phyloP scores from a whole-genome alignment of 2,329 filamentous ascomycete species.

The Claviceps pazoutovae region DNA sequence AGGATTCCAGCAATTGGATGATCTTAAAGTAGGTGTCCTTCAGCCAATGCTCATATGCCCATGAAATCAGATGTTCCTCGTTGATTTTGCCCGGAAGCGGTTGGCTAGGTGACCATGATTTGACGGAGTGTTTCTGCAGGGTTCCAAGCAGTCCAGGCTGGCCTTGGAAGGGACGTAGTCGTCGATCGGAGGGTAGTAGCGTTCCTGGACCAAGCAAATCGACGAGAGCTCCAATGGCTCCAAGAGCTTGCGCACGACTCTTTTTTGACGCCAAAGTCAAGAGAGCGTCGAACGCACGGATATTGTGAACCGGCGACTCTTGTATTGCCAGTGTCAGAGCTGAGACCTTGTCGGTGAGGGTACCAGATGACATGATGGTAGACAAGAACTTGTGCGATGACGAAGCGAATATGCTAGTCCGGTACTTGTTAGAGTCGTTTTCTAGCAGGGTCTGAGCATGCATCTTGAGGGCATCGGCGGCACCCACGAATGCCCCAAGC shows the following conservation, averaged over 20 bases:
- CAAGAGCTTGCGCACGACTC: conserved; percentile 81
- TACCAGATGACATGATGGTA: conserved; percentile 93
- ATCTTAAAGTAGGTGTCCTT: conserved; percentile 91
- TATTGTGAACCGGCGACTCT: conserved; percentile 89
- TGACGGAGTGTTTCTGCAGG: conserved; percentile 45
- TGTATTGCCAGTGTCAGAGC: conserved; percentile 88
- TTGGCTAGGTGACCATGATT: conserved; percentile 53
- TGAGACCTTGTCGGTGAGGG: conserved; percentile 90
- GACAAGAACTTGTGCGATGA: conserved; percentile 93
- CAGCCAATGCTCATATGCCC: conserved; percentile 91
- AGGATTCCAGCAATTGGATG: conserved; percentile 77
- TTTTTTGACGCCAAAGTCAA: conserved; percentile 78
- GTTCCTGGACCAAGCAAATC: conserved; percentile 86
- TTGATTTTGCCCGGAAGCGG: conserved; percentile 60
- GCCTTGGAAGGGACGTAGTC: conserved; percentile 62
- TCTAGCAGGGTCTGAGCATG: conserved; percentile 66
- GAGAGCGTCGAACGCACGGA: conserved; percentile 75
- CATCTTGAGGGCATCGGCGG: conserved; percentile 41
- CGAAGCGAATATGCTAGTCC: conserved; percentile 57
- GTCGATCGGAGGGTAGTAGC: conserved; percentile 68
- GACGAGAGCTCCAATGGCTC: conserved; percentile 83
- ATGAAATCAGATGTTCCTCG: conserved; percentile 66
- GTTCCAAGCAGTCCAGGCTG: conserved; percentile 65
- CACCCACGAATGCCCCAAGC: conserved; percentile 25
- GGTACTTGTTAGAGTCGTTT: conserved; percentile 63